Evolutionary conservation across 129 eudicot species (phyloP).

Genomic region (Glebionis coronaria): DNA sequence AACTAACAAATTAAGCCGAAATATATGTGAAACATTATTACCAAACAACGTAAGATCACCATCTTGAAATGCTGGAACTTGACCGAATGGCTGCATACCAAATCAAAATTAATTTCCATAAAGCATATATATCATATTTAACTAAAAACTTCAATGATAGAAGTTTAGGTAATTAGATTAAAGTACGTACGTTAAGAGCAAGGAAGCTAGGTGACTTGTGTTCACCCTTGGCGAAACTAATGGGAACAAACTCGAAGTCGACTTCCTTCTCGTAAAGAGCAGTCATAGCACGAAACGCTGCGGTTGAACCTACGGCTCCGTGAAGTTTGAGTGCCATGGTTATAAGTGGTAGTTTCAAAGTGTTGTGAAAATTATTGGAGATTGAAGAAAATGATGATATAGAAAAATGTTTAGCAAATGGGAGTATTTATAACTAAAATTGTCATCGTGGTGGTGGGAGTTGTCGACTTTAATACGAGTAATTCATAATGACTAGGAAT

Average conservation of each 20-base stretch:
- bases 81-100: conserved; percentile 14
- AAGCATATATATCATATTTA: neutral
- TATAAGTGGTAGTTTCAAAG: too few species aligned
- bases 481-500: too few species aligned
- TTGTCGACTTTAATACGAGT: too few species aligned
- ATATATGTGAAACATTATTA: neutral
- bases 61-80: conserved; percentile 1
- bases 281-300: conserved; percentile 41
- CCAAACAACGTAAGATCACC: neutral
- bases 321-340: conserved; percentile 46
- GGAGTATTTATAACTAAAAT: neutral
- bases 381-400: neutral
- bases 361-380: neutral
- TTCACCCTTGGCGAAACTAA: conserved; percentile 29
- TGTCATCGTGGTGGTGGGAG: too few species aligned
- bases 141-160: neutral
- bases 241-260: conserved; percentile 32
- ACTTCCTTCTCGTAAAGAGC: conserved; percentile 47
- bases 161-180: neutral
- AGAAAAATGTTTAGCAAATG: neutral
- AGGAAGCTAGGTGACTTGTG: conserved; percentile 37
- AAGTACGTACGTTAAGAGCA: conserved; percentile 48
- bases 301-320: conserved; percentile 34
- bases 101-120: too few species aligned
- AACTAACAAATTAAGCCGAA: too few species aligned